A percentile compares a stretch with the other conserved stretches of the same genome.
Evolutionary conservation across 768 basidiomycete species (phyloP).

Genomic region (Boletales sp.): DNA sequence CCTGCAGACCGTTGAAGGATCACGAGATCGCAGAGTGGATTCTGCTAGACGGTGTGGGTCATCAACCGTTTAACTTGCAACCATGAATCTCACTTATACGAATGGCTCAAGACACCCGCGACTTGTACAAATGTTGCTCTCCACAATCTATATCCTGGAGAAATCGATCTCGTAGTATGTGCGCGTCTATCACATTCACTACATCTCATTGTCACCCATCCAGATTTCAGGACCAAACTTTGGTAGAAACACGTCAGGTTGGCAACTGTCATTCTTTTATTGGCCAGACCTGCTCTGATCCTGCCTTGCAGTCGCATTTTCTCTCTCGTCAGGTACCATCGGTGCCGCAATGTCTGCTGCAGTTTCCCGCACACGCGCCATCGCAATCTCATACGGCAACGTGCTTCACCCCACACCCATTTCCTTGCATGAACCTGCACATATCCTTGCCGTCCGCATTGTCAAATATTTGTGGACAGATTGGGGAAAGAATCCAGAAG

Average conservation of each 20-base stretch:
- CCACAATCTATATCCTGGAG: constrained; percentile 80
- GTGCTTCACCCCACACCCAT: constrained; percentile 66
- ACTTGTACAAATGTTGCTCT: constrained; percentile 89
- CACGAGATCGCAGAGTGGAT: constrained; percentile 90
- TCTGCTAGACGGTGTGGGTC: constrained; percentile 71
- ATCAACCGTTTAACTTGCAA: constrained; percentile 8
- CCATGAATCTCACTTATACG: constrained; percentile 4
- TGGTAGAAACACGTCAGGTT: constrained; percentile 81
- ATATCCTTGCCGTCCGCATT: constrained; percentile 63
- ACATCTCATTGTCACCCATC: neutral
- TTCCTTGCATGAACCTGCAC: constrained; percentile 63
- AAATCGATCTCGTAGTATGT: constrained; percentile 87
- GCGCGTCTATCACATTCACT: neutral
- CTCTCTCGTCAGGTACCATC: constrained; percentile 88
- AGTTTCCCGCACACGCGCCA: constrained; percentile 66
- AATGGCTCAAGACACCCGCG: constrained; percentile 67
- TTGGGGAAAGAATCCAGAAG: constrained; percentile 72
- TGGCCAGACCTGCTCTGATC: constrained; percentile 1
- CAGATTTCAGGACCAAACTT: constrained; percentile 85
- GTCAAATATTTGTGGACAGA: constrained; percentile 74
- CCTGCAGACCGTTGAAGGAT: constrained; percentile 63
- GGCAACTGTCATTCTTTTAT: constrained; percentile 15
- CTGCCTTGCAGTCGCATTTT: constrained; percentile 62
- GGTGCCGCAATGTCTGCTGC: constrained; percentile 85
- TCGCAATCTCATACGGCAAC: constrained; percentile 87